These are phyloP conservation scores for Aspergillaceae sp. DNA, from an alignment of 2,329 filamentous ascomycete genomes.

Conservation along the genomic window DNA sequence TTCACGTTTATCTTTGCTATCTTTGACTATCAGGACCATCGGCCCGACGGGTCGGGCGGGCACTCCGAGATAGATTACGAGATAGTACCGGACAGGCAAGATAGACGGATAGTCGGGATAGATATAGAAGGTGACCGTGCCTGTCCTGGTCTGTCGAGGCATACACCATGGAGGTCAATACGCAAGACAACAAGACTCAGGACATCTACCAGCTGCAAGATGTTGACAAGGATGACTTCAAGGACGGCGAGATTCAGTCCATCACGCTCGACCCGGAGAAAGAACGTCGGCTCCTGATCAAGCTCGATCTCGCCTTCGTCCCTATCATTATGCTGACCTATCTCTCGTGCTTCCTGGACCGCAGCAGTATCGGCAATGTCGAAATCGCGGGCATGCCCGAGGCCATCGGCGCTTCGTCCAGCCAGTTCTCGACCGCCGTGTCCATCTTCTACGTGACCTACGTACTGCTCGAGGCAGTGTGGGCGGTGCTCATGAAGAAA, in stretches of 20 bases:
- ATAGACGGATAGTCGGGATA: background rate
- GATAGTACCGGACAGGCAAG: slow-evolving; percentile 4
- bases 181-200: background rate
- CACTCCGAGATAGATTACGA: background rate
- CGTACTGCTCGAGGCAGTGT: slow-evolving; percentile 42
- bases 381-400: slow-evolving; percentile 40
- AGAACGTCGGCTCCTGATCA: slow-evolving; percentile 40
- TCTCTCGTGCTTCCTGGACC: slow-evolving; percentile 48
- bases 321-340: slow-evolving; percentile 51
- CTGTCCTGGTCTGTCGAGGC: background rate
- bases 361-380: slow-evolving; percentile 38
- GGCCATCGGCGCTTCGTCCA: slow-evolving; percentile 34
- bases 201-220: slow-evolving; percentile 1
- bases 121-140: background rate
- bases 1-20: background rate
- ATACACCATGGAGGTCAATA: too few relatives aligned
- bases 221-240: slow-evolving; percentile 7
- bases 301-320: slow-evolving; percentile 42
- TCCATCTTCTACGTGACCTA: slow-evolving; percentile 47
- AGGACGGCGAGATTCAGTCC: slow-evolving; percentile 13
- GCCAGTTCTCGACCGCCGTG: slow-evolving; percentile 41
- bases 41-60: slow-evolving; percentile 3
- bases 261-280: slow-evolving; percentile 36
- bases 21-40: slow-evolving; percentile 1
- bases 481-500: slow-evolving; percentile 42